phyloP scores from a whole-genome alignment of 2,329 filamentous ascomycete genomes.

The Zasmidium cellare region DNA sequence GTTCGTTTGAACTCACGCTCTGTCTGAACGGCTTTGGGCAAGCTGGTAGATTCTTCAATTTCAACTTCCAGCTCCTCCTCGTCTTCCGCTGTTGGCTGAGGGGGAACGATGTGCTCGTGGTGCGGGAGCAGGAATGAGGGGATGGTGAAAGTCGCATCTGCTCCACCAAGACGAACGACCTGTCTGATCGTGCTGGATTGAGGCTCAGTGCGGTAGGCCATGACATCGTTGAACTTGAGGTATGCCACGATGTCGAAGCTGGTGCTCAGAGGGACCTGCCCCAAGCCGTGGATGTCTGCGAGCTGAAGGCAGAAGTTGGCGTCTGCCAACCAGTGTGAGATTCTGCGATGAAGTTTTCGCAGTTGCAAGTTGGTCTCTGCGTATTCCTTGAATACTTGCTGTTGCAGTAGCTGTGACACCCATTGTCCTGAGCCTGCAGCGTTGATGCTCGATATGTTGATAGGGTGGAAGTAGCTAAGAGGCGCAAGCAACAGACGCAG shows the following conservation, averaged over 20 bases:
- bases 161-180: constrained; percentile 53
- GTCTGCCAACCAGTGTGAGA: constrained; percentile 52
- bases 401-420: constrained; percentile 48
- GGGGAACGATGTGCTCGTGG: constrained; percentile 55
- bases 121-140: constrained; percentile 55
- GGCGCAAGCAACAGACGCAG: constrained; percentile 50
- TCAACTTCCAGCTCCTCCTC: constrained; percentile 37
- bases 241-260: constrained; percentile 50
- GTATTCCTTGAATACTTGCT: constrained; percentile 54
- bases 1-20: constrained; percentile 42
- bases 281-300: constrained; percentile 45
- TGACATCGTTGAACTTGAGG: constrained; percentile 49
- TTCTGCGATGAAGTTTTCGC: constrained; percentile 45
- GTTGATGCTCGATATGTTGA: constrained; percentile 52
- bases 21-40: constrained; percentile 44
- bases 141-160: constrained; percentile 50
- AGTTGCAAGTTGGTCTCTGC: constrained; percentile 46
- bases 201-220: constrained; percentile 51
- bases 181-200: constrained; percentile 46
- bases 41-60: constrained; percentile 45
- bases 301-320: constrained; percentile 56
- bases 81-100: constrained; percentile 37
- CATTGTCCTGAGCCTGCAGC: constrained; percentile 53
- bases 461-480: constrained; percentile 54
- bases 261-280: constrained; percentile 51